A percentile compares a stretch with the other conserved stretches of the same genome.
Evolutionary conservation across 192 early-diverging fungal genomes (phyloP).

Genomic region (Thamnidium elegans): DNA sequence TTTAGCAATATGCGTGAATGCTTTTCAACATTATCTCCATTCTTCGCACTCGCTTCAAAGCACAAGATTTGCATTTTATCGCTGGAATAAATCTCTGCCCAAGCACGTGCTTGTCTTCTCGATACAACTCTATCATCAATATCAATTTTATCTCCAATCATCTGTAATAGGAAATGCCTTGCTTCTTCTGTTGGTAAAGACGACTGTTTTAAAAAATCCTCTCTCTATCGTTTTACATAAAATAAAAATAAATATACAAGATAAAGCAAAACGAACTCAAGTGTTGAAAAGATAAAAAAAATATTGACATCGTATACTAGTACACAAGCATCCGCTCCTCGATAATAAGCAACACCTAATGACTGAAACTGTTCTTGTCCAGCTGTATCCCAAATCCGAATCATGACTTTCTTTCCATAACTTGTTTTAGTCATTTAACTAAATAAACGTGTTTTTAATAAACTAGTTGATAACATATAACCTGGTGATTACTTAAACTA

Average conservation of each 20-base stretch:
- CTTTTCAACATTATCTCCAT: constrained; percentile 90
- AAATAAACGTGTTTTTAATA: too few species aligned
- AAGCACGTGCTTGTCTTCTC: constrained; percentile 54
- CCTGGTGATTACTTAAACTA: too few species aligned
- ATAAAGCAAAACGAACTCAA: constrained; percentile 60
- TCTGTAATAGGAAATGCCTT: constrained; percentile 92
- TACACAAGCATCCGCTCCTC: constrained; percentile 96
- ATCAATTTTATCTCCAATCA: constrained; percentile 97
- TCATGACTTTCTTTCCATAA: constrained; percentile 65
- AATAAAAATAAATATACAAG: too few species aligned
- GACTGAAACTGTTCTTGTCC: constrained; percentile 97
- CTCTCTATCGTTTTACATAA: constrained; percentile 75
- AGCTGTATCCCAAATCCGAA: constrained; percentile 93
- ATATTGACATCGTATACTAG: constrained; percentile 95
- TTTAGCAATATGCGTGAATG: constrained; percentile 85
- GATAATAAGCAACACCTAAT: constrained; percentile 94
- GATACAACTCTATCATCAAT: constrained; percentile 84
- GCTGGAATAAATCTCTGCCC: constrained; percentile 66
- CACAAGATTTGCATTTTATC: constrained; percentile 84
- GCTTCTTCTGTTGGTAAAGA: constrained; percentile 66
- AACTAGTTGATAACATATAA: too few species aligned
- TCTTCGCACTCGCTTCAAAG: constrained; percentile 97
- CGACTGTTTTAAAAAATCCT: constrained; percentile 93
- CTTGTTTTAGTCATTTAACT: too few species aligned
- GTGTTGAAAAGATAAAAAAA: constrained; percentile 82